phyloP scores from a whole-genome alignment of 768 basidiomycete species.

The Xanthoconium purpureum region DNA sequence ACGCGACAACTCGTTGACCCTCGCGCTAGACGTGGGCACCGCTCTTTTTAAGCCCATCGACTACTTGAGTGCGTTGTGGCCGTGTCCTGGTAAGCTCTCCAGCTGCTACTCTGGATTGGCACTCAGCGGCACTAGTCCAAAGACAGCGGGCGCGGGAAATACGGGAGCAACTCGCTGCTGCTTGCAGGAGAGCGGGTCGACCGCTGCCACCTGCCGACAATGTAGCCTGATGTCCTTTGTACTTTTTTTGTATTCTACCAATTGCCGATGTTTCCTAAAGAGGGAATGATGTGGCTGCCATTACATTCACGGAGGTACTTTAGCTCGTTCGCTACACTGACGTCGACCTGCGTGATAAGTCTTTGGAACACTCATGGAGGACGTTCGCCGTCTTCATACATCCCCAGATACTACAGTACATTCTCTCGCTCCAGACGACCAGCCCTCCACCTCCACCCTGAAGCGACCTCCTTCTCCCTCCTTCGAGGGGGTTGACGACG shows the following conservation, averaged over 20 bases:
- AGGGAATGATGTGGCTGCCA: constrained; percentile 26
- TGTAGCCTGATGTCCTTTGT: not conserved
- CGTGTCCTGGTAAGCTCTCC: constrained; percentile 50
- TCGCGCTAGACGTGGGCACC: constrained; percentile 62
- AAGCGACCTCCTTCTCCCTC: constrained; percentile 66
- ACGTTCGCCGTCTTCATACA: not conserved
- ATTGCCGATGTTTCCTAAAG: constrained; percentile 20
- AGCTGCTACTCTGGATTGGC: not conserved
- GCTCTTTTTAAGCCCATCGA: constrained; percentile 59
- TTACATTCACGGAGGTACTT: constrained; percentile 19
- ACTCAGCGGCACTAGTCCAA: constrained; percentile 42
- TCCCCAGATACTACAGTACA: not conserved
- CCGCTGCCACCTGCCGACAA: constrained; percentile 33
- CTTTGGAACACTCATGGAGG: constrained; percentile 18
- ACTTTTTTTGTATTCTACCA: not conserved
- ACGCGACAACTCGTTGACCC: constrained; percentile 51
- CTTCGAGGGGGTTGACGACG: constrained; percentile 47
- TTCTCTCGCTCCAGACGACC: constrained; percentile 9
- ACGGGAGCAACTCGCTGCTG: constrained; percentile 42
- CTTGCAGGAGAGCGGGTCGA: constrained; percentile 50
- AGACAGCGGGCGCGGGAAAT: constrained; percentile 45
- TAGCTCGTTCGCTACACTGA: constrained; percentile 16
- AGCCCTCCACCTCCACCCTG: constrained; percentile 27
- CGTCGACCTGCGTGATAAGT: constrained; percentile 18
- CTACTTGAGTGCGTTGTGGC: constrained; percentile 62